phyloP scores from a whole-genome alignment of 2,329 filamentous ascomycete species.

The Colletotrichum filicis region DNA sequence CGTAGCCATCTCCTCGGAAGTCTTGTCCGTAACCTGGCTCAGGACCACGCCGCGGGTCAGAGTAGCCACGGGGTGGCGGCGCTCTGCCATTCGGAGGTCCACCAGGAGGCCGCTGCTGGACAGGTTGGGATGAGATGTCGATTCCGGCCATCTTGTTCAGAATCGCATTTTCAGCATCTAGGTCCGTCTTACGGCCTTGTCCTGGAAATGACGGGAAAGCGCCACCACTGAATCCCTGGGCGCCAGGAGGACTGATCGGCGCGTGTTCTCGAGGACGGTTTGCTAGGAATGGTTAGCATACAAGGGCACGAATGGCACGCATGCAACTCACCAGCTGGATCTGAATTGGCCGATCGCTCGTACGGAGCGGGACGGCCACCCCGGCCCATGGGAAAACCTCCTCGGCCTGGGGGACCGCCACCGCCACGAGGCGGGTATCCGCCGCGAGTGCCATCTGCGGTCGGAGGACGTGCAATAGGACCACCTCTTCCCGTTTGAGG shows the following conservation, averaged over 20 bases:
- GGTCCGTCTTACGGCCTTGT: slow-evolving; percentile 49
- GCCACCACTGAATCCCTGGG: slow-evolving; percentile 41
- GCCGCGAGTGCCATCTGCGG: slow-evolving; percentile 50
- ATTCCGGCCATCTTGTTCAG: slow-evolving; percentile 54
- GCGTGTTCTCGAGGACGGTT: slow-evolving; percentile 45
- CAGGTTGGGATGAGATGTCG: slow-evolving; percentile 47
- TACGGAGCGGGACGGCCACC: slow-evolving; percentile 54
- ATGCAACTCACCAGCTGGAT: slow-evolving; percentile 52
- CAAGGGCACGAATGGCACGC: not conserved
- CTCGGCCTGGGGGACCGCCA: slow-evolving; percentile 39
- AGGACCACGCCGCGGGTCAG: slow-evolving; percentile 39
- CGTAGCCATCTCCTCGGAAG: slow-evolving; percentile 51
- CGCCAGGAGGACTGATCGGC: slow-evolving; percentile 43
- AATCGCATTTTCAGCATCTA: slow-evolving; percentile 54
- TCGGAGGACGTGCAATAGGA: slow-evolving; percentile 54
- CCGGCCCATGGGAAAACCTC: slow-evolving; percentile 47
- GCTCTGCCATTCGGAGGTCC: slow-evolving; percentile 39
- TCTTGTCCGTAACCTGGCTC: slow-evolving; percentile 47
- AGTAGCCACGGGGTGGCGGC: slow-evolving; percentile 44
- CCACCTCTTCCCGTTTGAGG: slow-evolving; percentile 58
- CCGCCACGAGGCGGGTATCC: slow-evolving; percentile 50
- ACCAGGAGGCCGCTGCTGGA: slow-evolving; percentile 14
- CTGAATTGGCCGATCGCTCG: slow-evolving; percentile 50
- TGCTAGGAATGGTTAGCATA: slow-evolving; percentile 33
- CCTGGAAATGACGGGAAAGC: slow-evolving; percentile 56